A percentile compares a stretch with the other conserved stretches of the same genome.
Evolutionary conservation across 305 asterid genomes (phyloP).

Genomic region (Rubia peregrina): DNA sequence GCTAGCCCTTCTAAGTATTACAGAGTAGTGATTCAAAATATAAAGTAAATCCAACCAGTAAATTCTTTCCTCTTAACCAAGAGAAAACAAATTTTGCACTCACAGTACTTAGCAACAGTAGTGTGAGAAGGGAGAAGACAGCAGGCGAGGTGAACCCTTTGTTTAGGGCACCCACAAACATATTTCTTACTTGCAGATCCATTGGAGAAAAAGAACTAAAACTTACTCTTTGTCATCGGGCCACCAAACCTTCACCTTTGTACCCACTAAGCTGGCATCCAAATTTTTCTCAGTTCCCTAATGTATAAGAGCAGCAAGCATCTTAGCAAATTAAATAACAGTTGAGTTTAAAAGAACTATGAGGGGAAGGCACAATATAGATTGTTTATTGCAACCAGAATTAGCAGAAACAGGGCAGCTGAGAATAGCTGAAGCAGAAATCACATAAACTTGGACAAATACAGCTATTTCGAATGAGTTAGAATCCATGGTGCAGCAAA

Average conservation of each 20-base stretch:
- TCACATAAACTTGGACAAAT: background rate
- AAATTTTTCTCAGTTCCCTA: conserved; percentile 50
- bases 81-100: background rate
- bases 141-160: background rate
- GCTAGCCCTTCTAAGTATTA: background rate
- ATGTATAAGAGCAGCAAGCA: conserved; percentile 11
- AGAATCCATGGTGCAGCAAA: background rate
- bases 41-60: background rate
- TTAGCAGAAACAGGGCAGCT: background rate
- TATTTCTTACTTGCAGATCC: background rate
- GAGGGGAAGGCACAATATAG: background rate
- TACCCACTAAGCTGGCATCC: conserved; percentile 62
- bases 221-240: conserved; percentile 71
- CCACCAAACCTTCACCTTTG: conserved; percentile 87
- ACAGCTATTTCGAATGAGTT: background rate
- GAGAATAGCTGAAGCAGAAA: conserved; percentile 3
- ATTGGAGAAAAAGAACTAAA: conserved; percentile 6
- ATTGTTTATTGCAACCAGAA: background rate
- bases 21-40: conserved; percentile 5
- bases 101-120: background rate
- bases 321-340: background rate
- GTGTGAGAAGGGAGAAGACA: background rate
- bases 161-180: background rate
- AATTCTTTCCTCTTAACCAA: background rate
- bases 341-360: background rate